Base-by-base conservation (phyloP, 768 basidiomycete species). In the Rhodotorula taiwanensis region DNA sequence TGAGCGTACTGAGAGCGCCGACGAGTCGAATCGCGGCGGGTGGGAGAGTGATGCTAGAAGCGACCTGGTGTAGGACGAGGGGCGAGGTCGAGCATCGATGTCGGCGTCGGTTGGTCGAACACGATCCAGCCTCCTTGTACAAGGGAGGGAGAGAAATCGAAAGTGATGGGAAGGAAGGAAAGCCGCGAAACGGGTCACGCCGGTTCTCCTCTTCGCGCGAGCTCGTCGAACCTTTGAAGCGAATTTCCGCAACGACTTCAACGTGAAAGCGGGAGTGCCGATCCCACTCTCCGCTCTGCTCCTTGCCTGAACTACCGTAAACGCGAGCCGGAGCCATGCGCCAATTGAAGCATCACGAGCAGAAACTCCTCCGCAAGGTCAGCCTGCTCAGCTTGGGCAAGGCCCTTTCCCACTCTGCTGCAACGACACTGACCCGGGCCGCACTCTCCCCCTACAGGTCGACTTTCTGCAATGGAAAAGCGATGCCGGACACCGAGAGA, bases 391-490 rank as follows among this genome's bases (percentile, higher is more conserved):
- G 30, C 33, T 50, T 31, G 23, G n/a, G n/a, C n/a, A n/a, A n/a
- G 39, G 39, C 34, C 55, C 5, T 34, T 42, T 18, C 5, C 5
- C 15, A 23, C 73, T 18, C 39, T 41, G 39, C 39, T 18, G 18
- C 39, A 18, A 41, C 18, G 39, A 41, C 42, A 23, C 42, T 20
- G 36, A 39, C 36, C 16, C 36, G 16, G 10, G 9, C 36, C 36
- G 36, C 36, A 9, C 16, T 39, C 82, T 95, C 39, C 83, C 93
- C 75, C 92, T 89, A 76, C 92, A 95, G 78, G 93, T 98, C 72
- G 95, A 98, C 77, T 95, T 99, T 76, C 81, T 97, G 64, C 76
- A 94, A 89, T 98, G 94, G 94, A 98, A 91, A 78, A 86, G 91
- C 78, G 93, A 98, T 83, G 85, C 86, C 20, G 86, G 85, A 74